phyloP scores from a whole-genome alignment of 257 asterid genomes.

The Osmanthus fragrans region DNA sequence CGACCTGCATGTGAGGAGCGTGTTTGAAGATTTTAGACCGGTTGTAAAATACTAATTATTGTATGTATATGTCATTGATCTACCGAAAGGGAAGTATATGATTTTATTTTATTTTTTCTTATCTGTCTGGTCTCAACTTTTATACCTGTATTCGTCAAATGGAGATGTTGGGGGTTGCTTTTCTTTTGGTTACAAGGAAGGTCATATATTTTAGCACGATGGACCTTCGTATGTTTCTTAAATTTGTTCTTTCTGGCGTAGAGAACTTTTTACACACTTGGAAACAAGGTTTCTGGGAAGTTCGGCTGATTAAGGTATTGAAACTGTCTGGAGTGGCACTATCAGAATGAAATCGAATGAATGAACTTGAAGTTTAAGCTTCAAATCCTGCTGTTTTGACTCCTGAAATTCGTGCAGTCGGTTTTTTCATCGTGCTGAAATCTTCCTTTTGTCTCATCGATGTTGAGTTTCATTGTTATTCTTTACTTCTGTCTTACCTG shows the following conservation, averaged over 20 bases:
- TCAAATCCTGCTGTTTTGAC: background rate
- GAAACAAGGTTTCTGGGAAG: background rate
- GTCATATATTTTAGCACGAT: background rate
- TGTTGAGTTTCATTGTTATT: no score
- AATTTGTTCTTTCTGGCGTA: background rate
- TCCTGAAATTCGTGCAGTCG: background rate
- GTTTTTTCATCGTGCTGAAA: background rate
- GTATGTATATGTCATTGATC: background rate
- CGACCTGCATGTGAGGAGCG: background rate
- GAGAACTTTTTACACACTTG: background rate
- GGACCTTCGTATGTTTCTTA: background rate
- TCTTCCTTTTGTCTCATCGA: no score
- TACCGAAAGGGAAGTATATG: background rate
- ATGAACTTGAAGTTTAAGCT: background rate
- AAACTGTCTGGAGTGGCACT: background rate
- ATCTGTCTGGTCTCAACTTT: background rate
- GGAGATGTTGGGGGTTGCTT: background rate
- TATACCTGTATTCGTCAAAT: no score
- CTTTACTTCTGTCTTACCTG: no score
- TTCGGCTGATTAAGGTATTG: background rate
- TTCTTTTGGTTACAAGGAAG: background rate
- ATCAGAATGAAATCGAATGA: background rate
- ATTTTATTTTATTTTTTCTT: no score
- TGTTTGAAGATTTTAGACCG: background rate
- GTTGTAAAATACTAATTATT: background rate